Base-by-base conservation (phyloP, 1,139 yeast species). In the Suhomyces bribrorum region DNA sequence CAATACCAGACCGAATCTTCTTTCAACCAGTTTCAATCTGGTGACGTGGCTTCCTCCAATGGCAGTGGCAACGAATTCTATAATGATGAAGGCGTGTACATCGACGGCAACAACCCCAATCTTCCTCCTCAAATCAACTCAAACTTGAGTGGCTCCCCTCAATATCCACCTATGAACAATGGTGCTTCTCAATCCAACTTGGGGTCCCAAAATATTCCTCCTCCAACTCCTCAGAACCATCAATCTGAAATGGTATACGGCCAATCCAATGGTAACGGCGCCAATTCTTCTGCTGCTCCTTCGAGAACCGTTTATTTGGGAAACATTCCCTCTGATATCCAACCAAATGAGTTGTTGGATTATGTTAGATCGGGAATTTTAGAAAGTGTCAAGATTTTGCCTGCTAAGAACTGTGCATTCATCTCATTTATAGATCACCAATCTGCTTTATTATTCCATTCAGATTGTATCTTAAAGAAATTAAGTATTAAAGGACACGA, bases 291-390 rank as follows among this genome's bases (percentile, higher is more conserved):
- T 17, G 66, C 69, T 18, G 85, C 85, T 1, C 88, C 89, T 22
- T 81, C 88, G 14, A 77, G 97, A 58, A 88, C 97, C 0, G 95
- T 92, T 6, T 88, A 89, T 58, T 69, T 92, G 52, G 97, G 97
- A 9, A 89, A 88, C 56, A 77, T 92, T 31, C 97, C 97, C 1
- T 64, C 75, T n/a, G 87, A 84, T 47, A 74, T 89, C 41, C 79
- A 89, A 20, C 81, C 94, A 4, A 82, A 85, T 53, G 96, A 88
- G 54, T 66, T 92, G 39, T 72, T 92, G 54, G 92, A 88, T 57
- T 92, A 87, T 58, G 96, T 92, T 22, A 79, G 95, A 50, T 84
- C 95, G 22, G 97, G 97, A 16, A 82, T 89, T 14, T 80, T 92
- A 43, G 98, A 92, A 64, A 81, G 80, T 43, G 83, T 78, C 38